Evolutionary conservation across 768 basidiomycete species (phyloP).

Genomic region (Phlebiopsis gigantea): DNA sequence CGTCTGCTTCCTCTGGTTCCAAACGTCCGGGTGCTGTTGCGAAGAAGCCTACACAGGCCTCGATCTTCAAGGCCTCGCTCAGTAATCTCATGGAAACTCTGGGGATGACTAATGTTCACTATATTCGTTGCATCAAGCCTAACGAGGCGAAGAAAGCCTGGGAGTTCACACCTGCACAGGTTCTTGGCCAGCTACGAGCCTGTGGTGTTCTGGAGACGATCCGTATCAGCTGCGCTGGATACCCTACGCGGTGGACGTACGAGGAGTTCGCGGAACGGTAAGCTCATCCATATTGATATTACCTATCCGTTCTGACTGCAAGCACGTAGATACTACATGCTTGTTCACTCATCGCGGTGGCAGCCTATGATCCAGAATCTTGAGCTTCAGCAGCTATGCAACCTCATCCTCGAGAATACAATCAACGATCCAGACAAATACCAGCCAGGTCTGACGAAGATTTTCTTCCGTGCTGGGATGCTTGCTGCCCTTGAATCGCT

Average conservation of each 20-base stretch:
- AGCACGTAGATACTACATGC: constrained; percentile 85
- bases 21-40: constrained; percentile 65
- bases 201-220: constrained; percentile 99
- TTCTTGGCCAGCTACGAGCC: constrained; percentile 89
- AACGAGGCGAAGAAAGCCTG: constrained; percentile 96
- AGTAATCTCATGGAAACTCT: constrained; percentile 96
- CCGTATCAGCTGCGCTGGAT: constrained; percentile 96
- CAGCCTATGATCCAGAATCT: constrained; percentile 76
- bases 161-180: constrained; percentile 95
- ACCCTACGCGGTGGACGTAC: constrained; percentile 97
- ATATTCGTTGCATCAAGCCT: constrained; percentile 99
- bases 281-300: constrained; percentile 22
- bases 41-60: constrained; percentile 96
- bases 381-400: constrained; percentile 77
- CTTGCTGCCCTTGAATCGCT: constrained; percentile 91
- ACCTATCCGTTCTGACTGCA: constrained; percentile 14
- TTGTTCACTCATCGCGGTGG: constrained; percentile 85
- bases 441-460: constrained; percentile 95
- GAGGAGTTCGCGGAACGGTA: constrained; percentile 98
- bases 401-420: constrained; percentile 76
- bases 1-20: constrained; percentile 33
- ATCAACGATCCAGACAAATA: constrained; percentile 95
- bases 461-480: constrained; percentile 99
- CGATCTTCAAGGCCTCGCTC: constrained; percentile 95
- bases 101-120: constrained; percentile 95